These are phyloP conservation scores for Cynara cardunculus DNA, from an alignment of 129 eudicot genomes.

Conservation along the genomic window DNA sequence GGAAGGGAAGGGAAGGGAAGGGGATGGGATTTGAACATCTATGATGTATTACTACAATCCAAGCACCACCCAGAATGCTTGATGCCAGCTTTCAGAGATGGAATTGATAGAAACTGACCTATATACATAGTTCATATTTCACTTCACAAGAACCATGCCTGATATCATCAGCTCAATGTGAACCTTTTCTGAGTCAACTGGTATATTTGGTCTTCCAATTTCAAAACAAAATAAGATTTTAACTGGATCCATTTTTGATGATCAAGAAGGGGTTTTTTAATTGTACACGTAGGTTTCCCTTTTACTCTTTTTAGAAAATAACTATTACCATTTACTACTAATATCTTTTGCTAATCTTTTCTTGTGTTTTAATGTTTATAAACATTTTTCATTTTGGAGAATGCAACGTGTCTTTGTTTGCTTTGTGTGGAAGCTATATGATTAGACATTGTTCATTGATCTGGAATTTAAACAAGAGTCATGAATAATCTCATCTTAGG, in stretches of 20 bases:
- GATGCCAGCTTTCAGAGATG: background rate
- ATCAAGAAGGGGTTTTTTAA: background rate
- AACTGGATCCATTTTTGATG: background rate
- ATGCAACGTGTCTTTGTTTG: background rate
- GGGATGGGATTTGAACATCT: background rate
- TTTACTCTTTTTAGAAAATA: background rate
- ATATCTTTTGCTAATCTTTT: background rate
- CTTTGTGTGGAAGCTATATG: background rate
- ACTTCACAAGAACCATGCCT: background rate
- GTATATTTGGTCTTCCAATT: background rate
- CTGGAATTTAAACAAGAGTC: background rate
- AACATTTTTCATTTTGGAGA: background rate
- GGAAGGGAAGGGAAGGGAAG: background rate
- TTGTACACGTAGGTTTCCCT: background rate
- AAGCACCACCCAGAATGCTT: background rate
- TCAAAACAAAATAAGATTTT: background rate
- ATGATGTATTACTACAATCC: background rate
- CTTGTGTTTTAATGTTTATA: background rate
- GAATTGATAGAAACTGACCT: background rate
- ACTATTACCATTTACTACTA: background rate
- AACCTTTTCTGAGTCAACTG: background rate
- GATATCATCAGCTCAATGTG: background rate
- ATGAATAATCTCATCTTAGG: conserved; percentile 9
- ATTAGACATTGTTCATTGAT: background rate
- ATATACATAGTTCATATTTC: background rate